Conservation (phyloP, 257 asterid species). For the Cinchona pubescens region DNA sequence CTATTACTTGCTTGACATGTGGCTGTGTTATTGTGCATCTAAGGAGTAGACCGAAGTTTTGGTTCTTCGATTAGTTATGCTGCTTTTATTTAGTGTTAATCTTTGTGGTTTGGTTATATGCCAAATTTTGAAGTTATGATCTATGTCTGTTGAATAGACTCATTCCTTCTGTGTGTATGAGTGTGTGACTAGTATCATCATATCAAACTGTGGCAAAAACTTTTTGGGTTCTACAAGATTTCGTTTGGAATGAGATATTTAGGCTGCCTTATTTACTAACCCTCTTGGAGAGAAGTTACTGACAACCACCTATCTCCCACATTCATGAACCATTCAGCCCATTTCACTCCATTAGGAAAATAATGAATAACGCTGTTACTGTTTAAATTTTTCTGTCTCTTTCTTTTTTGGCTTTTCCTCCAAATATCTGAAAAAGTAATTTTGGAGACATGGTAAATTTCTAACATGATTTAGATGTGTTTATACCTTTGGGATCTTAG, state of each 20-base stretch:
- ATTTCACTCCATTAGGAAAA: background rate
- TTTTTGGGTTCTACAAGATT: background rate
- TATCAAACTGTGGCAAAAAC: background rate
- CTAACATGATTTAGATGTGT: background rate
- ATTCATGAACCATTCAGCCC: background rate
- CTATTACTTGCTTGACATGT: background rate
- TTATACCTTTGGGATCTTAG: background rate
- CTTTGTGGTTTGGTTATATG: background rate
- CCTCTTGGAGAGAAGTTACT: background rate
- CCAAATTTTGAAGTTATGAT: background rate
- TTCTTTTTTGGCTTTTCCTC: background rate
- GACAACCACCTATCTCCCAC: background rate
- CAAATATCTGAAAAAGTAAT: background rate
- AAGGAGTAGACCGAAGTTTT: background rate
- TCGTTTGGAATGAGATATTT: background rate
- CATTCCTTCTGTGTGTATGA: background rate
- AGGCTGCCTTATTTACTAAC: background rate
- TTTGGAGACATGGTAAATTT: background rate
- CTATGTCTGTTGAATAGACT: background rate
- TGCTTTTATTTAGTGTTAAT: background rate
- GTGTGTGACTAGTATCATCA: background rate
- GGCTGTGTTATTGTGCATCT: background rate
- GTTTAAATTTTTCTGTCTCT: background rate
- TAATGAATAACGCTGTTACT: background rate
- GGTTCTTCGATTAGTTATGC: background rate